A percentile compares a stretch with the other conserved stretches of the same genome.
phyloP scores from a whole-genome alignment of 2,329 filamentous ascomycete species.

The Chlorencoelia australis region DNA sequence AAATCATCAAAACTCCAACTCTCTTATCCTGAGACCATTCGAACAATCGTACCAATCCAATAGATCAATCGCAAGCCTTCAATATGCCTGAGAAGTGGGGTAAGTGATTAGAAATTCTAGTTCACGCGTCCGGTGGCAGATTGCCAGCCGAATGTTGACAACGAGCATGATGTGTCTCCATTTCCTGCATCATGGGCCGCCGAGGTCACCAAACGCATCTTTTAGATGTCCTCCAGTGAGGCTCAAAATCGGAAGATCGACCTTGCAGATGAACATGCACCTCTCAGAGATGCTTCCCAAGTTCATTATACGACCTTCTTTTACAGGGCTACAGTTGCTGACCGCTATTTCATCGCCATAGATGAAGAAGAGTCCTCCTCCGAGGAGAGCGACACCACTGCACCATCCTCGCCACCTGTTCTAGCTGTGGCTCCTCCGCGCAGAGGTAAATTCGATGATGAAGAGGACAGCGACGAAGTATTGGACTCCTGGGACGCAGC shows the following conservation, averaged over 20 bases:
- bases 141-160: too few relatives aligned
- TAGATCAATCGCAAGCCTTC: slow-evolving; percentile 2
- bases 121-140: too few relatives aligned
- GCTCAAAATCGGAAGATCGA: slow-evolving; percentile 14
- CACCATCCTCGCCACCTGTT: slow-evolving; percentile 28
- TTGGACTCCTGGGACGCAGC: slow-evolving; percentile 95
- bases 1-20: too few relatives aligned
- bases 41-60: neutral
- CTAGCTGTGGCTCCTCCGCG: slow-evolving; percentile 15
- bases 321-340: slow-evolving; percentile 19
- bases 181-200: too few relatives aligned
- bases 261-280: slow-evolving; percentile 18
- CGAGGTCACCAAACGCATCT: too few relatives aligned
- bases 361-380: slow-evolving; percentile 24
- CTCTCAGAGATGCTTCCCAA: slow-evolving; percentile 12
- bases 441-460: slow-evolving; percentile 73
- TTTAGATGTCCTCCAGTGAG: too few relatives aligned
- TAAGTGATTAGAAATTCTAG: slow-evolving; percentile 20
- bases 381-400: slow-evolving; percentile 39
- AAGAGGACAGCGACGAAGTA: slow-evolving; percentile 67
- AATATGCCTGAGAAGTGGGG: slow-evolving; percentile 29
- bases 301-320: too few relatives aligned
- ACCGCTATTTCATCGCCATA: slow-evolving; percentile 23
- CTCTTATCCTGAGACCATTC: too few relatives aligned
- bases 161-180: too few relatives aligned